Base-by-base conservation (phyloP, 805 yeast genomes). In the Hanseniaspora taiwanica region DNA sequence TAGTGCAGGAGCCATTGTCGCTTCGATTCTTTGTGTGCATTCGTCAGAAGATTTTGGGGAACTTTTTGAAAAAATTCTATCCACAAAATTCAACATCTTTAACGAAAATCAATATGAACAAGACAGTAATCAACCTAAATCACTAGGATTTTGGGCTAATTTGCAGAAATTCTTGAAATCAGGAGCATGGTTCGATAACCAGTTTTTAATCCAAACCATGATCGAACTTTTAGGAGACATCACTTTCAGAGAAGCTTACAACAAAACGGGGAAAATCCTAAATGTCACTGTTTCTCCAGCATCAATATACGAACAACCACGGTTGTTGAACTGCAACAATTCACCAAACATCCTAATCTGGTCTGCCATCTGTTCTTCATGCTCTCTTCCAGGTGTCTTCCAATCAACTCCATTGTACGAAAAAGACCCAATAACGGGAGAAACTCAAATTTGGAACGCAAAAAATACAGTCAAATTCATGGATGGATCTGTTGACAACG, bases 401-500 rank as follows among this genome's bases (percentile, higher is more conserved):
- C 81, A 93, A 0, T 79, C 95, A 1, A 76, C 86, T 13, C 76
- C 87, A 2, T 75, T 91, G 34, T 78, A 78, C 53, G 96, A 89
- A 50, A 86, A 85, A 56, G 78, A 81, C 49, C 74, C 81, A 1
- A 66, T 66, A 42, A 82, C 94, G 0, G 82, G 82, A 14, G 74
- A 69, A 40, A 69, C 76, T 3, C 13, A 74, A 42, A 85, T 85
- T 49, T 91, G 97, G 97, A 79, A 82, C 44, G 72, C 72, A 20
- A 55, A 53, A 29, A 69, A 78, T 16, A 69, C 84, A 0, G 74
- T 80, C 27, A 80, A 81, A 50, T 91, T 81, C 59, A 87, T 91
- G 23, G 99, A 91, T 59, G 99, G 99, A 0, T 85, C 96, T 0
- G 95, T 91, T 6, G 93, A 89, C 53, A 83, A 84, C 46, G 99